These are phyloP conservation scores for Neopestalotiopsis sp. DNA, from an alignment of 2,329 filamentous ascomycete genomes.

Conservation along the genomic window DNA sequence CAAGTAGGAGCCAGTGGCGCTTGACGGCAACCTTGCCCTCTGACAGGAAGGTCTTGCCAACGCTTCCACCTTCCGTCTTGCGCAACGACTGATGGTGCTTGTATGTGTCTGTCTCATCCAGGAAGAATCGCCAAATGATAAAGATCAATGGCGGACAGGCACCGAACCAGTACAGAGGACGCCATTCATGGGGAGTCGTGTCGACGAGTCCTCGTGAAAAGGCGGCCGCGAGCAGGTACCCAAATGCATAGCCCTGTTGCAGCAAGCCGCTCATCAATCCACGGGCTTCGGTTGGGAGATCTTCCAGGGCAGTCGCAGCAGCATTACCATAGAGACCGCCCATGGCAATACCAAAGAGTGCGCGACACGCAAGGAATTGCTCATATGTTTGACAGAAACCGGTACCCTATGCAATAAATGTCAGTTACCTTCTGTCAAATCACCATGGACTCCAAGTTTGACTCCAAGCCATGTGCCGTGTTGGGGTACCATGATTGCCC, in stretches of 20 bases:
- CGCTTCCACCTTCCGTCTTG: slow-evolving; percentile 56
- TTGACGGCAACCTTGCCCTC: slow-evolving; percentile 81
- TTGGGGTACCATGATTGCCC: slow-evolving; percentile 23
- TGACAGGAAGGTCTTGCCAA: slow-evolving; percentile 69
- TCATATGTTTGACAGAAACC: slow-evolving; percentile 71
- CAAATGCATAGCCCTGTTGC: slow-evolving; percentile 73
- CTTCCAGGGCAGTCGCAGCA: slow-evolving; percentile 79
- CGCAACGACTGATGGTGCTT: slow-evolving; percentile 69
- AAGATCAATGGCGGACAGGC: slow-evolving; percentile 80
- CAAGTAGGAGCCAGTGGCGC: slow-evolving; percentile 79
- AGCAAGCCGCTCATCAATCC: slow-evolving; percentile 78
- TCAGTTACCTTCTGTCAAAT: not conserved
- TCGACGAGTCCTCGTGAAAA: slow-evolving; percentile 71
- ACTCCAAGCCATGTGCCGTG: not conserved
- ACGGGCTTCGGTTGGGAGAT: slow-evolving; percentile 69
- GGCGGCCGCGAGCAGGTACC: slow-evolving; percentile 67
- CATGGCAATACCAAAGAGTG: slow-evolving; percentile 82
- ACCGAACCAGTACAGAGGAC: slow-evolving; percentile 89
- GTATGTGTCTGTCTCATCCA: slow-evolving; percentile 81
- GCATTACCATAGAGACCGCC: slow-evolving; percentile 81
- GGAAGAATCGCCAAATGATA: slow-evolving; percentile 76
- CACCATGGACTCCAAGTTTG: not conserved
- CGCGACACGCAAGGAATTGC: slow-evolving; percentile 76
- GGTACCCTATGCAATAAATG: slow-evolving; percentile 50
- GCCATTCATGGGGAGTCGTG: slow-evolving; percentile 81